phyloP scores from a whole-genome alignment of 106 monocot genomes.

The Dendrobium chrysotoxum region DNA sequence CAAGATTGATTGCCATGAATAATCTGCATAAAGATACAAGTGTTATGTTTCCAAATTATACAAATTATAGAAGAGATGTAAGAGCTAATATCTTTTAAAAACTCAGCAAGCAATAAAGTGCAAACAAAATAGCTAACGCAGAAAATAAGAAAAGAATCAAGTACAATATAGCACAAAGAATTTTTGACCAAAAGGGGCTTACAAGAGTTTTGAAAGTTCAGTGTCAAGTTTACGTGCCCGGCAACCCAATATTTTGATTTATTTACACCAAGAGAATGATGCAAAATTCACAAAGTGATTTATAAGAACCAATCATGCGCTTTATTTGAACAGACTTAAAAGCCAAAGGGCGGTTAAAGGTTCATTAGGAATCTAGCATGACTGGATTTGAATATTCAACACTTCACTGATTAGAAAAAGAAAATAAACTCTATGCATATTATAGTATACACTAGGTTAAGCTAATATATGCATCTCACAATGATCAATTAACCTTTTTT shows the following conservation, averaged over 20 bases:
- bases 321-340: not conserved
- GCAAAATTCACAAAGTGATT: not conserved
- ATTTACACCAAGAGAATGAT: not conserved
- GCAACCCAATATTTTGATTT: not conserved
- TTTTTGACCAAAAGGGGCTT: not conserved
- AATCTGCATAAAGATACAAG: slow-evolving; percentile 49
- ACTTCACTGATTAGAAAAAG: not conserved
- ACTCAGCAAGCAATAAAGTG: not conserved
- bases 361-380: not conserved
- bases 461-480: not conserved
- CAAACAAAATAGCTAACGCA: not conserved
- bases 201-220: not conserved
- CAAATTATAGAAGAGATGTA: not conserved
- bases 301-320: not conserved
- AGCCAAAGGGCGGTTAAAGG: not conserved
- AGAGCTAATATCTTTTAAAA: not conserved
- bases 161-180: not conserved
- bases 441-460: not conserved
- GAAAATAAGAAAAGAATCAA: not conserved
- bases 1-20: slow-evolving; percentile 90
- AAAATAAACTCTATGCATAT: not conserved
- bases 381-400: not conserved
- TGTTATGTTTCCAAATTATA: not conserved
- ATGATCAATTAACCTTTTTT: not conserved
- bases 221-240: not conserved